Conservation (phyloP, 208 protist species). For the Trichomonas vaginalis region DNA sequence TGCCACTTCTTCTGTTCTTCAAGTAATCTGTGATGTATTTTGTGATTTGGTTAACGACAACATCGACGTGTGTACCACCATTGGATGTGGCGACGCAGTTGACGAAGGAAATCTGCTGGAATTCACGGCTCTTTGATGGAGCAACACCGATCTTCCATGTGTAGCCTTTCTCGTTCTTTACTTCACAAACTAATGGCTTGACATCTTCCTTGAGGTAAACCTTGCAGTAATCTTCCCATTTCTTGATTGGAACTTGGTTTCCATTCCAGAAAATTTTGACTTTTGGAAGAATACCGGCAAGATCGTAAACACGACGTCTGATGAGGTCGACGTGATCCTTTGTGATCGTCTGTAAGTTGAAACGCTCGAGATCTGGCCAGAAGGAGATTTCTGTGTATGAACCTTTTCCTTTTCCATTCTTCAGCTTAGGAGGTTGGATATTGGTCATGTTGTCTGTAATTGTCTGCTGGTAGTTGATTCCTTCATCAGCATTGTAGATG, state of each 20-base stretch:
- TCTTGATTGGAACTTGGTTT: conserved; percentile 52
- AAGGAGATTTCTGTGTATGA: conserved; percentile 91
- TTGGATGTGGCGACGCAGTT: conserved; percentile 94
- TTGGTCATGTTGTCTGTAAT: conserved; percentile 87
- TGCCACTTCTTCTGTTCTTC: neutral
- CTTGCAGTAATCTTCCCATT: conserved; percentile 89
- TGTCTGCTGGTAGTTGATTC: conserved; percentile 51
- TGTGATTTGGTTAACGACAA: conserved; percentile 76
- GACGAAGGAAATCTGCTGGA: conserved; percentile 97
- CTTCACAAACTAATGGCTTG: conserved; percentile 37
- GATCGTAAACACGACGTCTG: conserved; percentile 87
- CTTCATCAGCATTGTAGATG: neutral
- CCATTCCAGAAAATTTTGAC: conserved; percentile 86
- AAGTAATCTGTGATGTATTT: neutral
- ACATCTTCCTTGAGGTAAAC: conserved; percentile 61
- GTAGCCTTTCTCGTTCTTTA: conserved; percentile 39
- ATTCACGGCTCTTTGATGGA: conserved; percentile 54
- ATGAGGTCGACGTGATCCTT: conserved; percentile 86
- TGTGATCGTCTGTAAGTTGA: conserved; percentile 77
- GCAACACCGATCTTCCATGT: conserved; percentile 88
- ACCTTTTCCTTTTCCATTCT: neutral
- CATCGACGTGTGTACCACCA: conserved; percentile 95
- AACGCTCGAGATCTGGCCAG: conserved; percentile 83
- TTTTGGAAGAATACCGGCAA: conserved; percentile 69
- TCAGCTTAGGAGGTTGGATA: conserved; percentile 65